Conservation (phyloP, 768 basidiomycete species). For the Termitomyces sp. region DNA sequence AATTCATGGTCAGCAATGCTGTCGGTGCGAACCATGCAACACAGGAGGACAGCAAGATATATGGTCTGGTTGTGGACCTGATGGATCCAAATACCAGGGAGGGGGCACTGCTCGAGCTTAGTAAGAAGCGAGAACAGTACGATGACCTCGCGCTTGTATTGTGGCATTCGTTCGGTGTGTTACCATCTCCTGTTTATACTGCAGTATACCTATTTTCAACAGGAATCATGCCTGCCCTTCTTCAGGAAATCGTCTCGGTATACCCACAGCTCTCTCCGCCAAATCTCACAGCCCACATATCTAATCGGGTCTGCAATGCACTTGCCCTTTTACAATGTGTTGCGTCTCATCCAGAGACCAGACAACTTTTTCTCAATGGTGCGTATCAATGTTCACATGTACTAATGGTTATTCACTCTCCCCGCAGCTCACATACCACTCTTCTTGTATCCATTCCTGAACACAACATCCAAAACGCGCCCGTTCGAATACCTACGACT, state of each 20-base stretch:
- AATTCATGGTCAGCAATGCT: constrained; percentile 36
- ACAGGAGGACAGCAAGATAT: constrained; percentile 76
- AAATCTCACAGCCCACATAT: constrained; percentile 94
- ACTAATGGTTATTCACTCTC: constrained; percentile 43
- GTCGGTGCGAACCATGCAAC: constrained; percentile 30
- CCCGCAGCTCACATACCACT: constrained; percentile 92
- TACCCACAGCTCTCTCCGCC: constrained; percentile 96
- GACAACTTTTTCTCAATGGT: constrained; percentile 95
- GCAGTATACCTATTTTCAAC: not conserved
- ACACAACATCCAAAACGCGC: constrained; percentile 98
- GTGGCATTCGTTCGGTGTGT: constrained; percentile 95
- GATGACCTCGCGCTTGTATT: constrained; percentile 96
- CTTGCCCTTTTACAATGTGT: constrained; percentile 97
- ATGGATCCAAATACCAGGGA: constrained; percentile 85
- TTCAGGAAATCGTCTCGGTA: constrained; percentile 98
- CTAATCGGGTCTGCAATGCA: constrained; percentile 98
- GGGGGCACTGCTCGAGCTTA: constrained; percentile 87
- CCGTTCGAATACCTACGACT: constrained; percentile 99
- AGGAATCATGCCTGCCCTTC: constrained; percentile 97
- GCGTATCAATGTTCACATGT: constrained; percentile 18
- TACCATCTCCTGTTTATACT: not conserved
- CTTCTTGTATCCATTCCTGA: constrained; percentile 98
- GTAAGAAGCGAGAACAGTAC: constrained; percentile 98
- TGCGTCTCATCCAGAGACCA: constrained; percentile 94
- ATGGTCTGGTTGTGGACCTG: constrained; percentile 83